Evolutionary conservation across 768 basidiomycete genomes (phyloP).

Genomic region (Lyophyllum atratum): DNA sequence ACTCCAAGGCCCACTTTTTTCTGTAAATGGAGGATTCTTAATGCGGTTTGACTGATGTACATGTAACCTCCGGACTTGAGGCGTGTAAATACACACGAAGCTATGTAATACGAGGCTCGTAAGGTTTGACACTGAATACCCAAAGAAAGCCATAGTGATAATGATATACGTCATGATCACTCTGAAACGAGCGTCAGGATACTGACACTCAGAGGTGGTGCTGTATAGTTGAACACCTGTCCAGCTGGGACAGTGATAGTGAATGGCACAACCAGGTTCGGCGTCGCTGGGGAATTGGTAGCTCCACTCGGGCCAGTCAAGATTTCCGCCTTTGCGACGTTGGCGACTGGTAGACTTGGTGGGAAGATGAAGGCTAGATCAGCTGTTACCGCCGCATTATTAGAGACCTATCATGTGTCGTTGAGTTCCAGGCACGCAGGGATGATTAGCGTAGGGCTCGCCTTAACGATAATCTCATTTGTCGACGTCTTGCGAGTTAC

Average conservation of each 20-base stretch:
- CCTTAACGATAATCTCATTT: constrained; percentile 4
- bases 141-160: no score
- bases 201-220: neutral
- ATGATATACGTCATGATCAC: no score
- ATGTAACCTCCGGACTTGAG: neutral
- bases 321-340: constrained; percentile 1
- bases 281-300: constrained; percentile 1
- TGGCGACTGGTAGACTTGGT: neutral
- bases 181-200: neutral
- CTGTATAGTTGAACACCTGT: neutral
- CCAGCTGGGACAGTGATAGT: neutral
- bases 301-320: neutral
- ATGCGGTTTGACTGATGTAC: neutral
- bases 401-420: neutral
- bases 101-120: no score
- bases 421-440: neutral
- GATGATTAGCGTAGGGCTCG: neutral
- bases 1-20: neutral
- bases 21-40: neutral
- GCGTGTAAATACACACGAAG: neutral
- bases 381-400: neutral
- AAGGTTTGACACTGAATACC: no score
- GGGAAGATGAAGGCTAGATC: neutral
- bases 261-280: neutral
- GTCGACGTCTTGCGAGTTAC: neutral